Evolutionary conservation across 2,329 filamentous ascomycete species (phyloP).

Genomic region (Neopestalotiopsis rosae): DNA sequence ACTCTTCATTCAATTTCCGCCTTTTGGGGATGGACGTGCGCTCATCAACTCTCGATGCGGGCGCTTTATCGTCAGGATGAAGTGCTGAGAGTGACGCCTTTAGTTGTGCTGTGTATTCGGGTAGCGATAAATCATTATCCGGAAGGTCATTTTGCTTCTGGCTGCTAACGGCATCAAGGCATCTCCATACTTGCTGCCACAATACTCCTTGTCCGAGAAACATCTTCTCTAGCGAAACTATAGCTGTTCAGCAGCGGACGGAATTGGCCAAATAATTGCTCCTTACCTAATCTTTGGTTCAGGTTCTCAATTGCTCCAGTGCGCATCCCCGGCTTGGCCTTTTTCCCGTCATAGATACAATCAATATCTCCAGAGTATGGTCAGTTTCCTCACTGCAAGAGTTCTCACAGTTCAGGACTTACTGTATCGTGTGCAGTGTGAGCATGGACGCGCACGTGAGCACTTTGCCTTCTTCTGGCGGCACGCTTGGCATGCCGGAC

Average conservation of each 20-base stretch:
- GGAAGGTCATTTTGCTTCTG: constrained; percentile 1
- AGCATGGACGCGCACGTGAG: constrained; percentile 47
- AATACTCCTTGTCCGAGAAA: constrained; percentile 43
- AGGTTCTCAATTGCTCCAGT: constrained; percentile 41
- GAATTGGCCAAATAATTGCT: constrained; percentile 34
- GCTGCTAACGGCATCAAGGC: constrained; percentile 14
- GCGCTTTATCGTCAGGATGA: constrained; percentile 7
- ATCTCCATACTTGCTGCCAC: constrained; percentile 39
- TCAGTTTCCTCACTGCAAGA: not conserved
- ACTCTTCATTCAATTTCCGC: not conserved
- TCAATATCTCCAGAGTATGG: constrained; percentile 27
- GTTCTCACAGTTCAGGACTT: constrained; percentile 9
- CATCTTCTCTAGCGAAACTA: constrained; percentile 41
- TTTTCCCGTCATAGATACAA: constrained; percentile 40
- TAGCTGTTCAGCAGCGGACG: not conserved
- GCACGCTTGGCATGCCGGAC: constrained; percentile 43
- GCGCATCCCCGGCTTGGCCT: constrained; percentile 39
- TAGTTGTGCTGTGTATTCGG: constrained; percentile 27
- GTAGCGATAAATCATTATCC: constrained; percentile 20
- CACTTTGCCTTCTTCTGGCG: constrained; percentile 52
- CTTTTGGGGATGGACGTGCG: not conserved
- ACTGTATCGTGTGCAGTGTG: constrained; percentile 43
- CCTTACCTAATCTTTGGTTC: constrained; percentile 37
- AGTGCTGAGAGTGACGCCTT: constrained; percentile 25
- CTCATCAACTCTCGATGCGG: not conserved